Evolutionary conservation across 2,329 filamentous ascomycete genomes (phyloP).

Genomic region (Hypoxylon sp.): DNA sequence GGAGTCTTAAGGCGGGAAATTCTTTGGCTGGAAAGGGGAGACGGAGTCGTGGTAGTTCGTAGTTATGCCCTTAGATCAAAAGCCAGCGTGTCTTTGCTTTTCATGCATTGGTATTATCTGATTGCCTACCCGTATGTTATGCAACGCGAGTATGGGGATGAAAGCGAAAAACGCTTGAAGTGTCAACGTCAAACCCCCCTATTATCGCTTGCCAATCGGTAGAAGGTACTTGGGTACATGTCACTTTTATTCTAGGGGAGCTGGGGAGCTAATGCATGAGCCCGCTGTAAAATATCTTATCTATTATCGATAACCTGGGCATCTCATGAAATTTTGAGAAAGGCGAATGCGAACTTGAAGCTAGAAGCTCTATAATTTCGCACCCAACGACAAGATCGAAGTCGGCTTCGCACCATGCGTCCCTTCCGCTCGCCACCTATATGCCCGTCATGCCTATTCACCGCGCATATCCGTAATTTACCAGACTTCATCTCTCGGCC

Average conservation of each 20-base stretch:
- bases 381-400: conserved; percentile 2
- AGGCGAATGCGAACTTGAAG: conserved; percentile 2
- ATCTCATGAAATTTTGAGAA: conserved; percentile 17
- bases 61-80: neutral
- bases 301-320: conserved; percentile 2
- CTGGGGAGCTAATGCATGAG: neutral
- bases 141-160: neutral
- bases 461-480: conserved; percentile 26
- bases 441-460: conserved; percentile 49
- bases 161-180: neutral
- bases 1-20: conserved; percentile 34
- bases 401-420: conserved; percentile 36
- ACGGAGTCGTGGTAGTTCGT: conserved; percentile 29
- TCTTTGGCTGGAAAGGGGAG: conserved; percentile 26
- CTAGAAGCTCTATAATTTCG: conserved; percentile 3
- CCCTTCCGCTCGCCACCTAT: conserved; percentile 43
- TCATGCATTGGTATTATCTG: neutral
- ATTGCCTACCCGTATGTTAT: no score
- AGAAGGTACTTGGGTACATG: neutral
- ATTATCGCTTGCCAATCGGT: neutral
- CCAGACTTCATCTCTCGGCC: conserved; percentile 35
- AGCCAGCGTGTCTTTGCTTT: neutral
- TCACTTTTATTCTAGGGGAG: neutral
- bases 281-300: neutral
- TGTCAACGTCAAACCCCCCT: neutral